Base-by-base conservation (phyloP, 768 basidiomycete species). In the Podaxis rugospora region DNA sequence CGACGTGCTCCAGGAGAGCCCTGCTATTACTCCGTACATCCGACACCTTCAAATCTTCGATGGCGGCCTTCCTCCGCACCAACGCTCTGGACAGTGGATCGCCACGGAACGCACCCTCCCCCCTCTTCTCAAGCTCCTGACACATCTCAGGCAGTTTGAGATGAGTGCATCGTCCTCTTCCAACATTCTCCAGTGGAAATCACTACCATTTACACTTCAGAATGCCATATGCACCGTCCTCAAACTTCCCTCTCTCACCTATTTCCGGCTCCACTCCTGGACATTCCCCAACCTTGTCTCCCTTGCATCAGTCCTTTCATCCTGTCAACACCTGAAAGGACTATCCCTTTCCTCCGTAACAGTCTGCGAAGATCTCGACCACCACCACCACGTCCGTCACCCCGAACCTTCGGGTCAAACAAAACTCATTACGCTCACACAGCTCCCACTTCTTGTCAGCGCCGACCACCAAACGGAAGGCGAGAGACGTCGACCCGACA, bases 181-280 rank as follows among this genome's bases (percentile, higher is more conserved):
- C 7, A 32, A 18, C 13, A 28, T 36, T 1, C 65, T 78, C 7
- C 72, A 73, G 58, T 79, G 76, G 76, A 68, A 70, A 40, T 65
- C 72, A 2, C 68, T 80, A 21, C 73, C 74, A 4, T 67, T 72
- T 1, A 61, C 73, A 2, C 71, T 77, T 35, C 74, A 73, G 42
- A 64, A 67, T 23, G 77, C 76, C 5, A 65, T 80, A 5, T 71
- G 65, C 59, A 69, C 72, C 16, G 66, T 78, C n/a, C 67, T 80
- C 16, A 68, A 72, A 0, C 63, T 71, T 1, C 71, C 71, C 0
- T 71, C 75, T 6, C 70, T 80, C 23, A 72, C 69, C 5, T 77
- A 75, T 54, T 63, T 80, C 21, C 74, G 77, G 14, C 70, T 80
- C 11, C 74, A 76, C 46, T 73, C 71, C 5, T 80, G 76, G 76